A percentile compares a stretch with the other conserved stretches of the same genome.
Evolutionary conservation across 768 basidiomycete species (phyloP).

Genomic region (Rhodosporidiobolus odoratus): DNA sequence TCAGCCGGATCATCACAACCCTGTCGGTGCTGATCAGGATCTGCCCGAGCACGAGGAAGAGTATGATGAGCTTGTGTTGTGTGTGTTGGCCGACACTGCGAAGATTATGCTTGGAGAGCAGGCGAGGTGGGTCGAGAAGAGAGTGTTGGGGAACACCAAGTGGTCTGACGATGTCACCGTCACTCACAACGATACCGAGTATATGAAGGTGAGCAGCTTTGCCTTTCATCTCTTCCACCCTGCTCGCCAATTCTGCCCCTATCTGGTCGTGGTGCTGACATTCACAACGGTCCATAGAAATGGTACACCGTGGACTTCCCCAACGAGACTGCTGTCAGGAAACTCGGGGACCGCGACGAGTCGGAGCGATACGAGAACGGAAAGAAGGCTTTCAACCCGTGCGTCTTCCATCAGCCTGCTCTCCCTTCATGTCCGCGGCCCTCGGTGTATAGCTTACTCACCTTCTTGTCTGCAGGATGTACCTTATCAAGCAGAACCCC

Average conservation of each 20-base stretch:
- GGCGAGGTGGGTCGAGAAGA: conserved; percentile 46
- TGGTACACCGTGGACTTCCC: conserved; percentile 47
- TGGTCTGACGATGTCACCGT: conserved; percentile 51
- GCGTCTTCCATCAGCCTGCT: conserved; percentile 13
- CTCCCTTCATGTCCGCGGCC: background rate
- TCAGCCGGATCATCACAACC: conserved; percentile 47
- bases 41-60: conserved; percentile 45
- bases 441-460: background rate
- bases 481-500: conserved; percentile 48
- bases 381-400: conserved; percentile 47
- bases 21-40: conserved; percentile 46
- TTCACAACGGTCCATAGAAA: no score
- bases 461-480: conserved; percentile 44
- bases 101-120: conserved; percentile 46
- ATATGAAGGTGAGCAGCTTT: background rate
- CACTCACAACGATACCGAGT: conserved; percentile 45
- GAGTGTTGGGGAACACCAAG: conserved; percentile 46
- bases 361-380: conserved; percentile 43
- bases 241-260: conserved; percentile 19
- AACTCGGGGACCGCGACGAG: conserved; percentile 48
- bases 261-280: no score
- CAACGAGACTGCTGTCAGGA: conserved; percentile 41
- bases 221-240: conserved; percentile 6
- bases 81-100: conserved; percentile 48
- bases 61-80: conserved; percentile 50